Conservation (phyloP, 2,329 filamentous ascomycete species). For the Albophoma yamanashiensis region DNA sequence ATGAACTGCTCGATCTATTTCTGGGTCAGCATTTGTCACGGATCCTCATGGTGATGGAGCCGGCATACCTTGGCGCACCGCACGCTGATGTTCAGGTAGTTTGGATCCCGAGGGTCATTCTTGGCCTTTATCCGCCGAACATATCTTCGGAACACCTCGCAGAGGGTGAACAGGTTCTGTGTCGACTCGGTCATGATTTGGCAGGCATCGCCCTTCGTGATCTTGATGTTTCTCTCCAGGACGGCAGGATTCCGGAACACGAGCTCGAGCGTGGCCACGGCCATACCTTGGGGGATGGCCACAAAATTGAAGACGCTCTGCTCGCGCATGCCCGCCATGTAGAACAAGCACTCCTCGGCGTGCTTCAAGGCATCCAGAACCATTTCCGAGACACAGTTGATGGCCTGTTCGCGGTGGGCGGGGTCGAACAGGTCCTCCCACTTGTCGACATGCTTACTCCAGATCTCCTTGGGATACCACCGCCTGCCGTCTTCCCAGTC, state of each 20-base stretch:
- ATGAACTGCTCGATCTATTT: conserved; percentile 88
- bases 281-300: conserved; percentile 94
- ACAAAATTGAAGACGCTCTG: conserved; percentile 99
- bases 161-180: conserved; percentile 75
- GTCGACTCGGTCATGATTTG: conserved; percentile 86
- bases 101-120: conserved; percentile 88
- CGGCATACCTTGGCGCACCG: conserved; percentile 66
- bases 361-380: conserved; percentile 80
- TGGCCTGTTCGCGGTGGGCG: conserved; percentile 62
- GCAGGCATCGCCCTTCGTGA: conserved; percentile 90
- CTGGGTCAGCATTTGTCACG: neutral
- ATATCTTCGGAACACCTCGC: conserved; percentile 71
- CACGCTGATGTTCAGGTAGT: conserved; percentile 84
- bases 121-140: conserved; percentile 77
- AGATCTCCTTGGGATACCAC: conserved; percentile 95
- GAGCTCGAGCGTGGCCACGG: conserved; percentile 84
- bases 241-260: conserved; percentile 87
- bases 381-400: conserved; percentile 89
- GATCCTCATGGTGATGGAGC: neutral
- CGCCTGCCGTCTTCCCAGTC: conserved; percentile 78
- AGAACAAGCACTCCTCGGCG: conserved; percentile 90
- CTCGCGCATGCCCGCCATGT: conserved; percentile 87
- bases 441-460: conserved; percentile 85
- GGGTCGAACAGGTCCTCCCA: conserved; percentile 87
- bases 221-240: conserved; percentile 85